A percentile compares a stretch with the other conserved stretches of the same genome.
Evolutionary conservation across 78 protist species (phyloP).

Genomic region (Cavenderia fasciculata): DNA sequence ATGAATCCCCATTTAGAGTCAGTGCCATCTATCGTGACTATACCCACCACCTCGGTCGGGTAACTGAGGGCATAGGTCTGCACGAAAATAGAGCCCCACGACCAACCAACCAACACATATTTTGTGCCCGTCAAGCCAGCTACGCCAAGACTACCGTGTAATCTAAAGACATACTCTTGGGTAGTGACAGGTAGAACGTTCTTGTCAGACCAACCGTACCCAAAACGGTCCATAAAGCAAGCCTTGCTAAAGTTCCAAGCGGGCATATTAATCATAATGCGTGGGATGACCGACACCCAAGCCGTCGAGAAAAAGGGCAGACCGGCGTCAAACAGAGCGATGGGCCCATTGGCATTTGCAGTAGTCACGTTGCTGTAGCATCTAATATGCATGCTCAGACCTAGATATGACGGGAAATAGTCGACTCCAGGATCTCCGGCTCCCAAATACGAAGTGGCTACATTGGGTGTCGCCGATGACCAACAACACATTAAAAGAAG

Average conservation of each 20-base stretch:
- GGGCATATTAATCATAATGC: too few relatives aligned
- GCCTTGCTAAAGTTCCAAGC: slow-evolving; percentile 1
- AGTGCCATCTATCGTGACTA: slow-evolving; percentile 21
- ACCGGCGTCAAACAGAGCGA: slow-evolving; percentile 24
- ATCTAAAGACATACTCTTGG: neutral
- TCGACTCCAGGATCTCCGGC: too few relatives aligned
- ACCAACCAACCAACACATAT: slow-evolving; percentile 21
- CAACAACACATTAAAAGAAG: too few relatives aligned
- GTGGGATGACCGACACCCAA: too few relatives aligned
- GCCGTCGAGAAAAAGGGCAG: too few relatives aligned
- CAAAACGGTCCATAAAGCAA: slow-evolving; percentile 44
- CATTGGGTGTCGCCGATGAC: too few relatives aligned
- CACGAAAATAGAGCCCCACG: neutral
- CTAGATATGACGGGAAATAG: slow-evolving; percentile 19
- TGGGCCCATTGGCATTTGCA: neutral
- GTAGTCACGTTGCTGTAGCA: neutral
- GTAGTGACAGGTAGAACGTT: neutral
- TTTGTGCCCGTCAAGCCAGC: neutral
- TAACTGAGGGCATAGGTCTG: slow-evolving; percentile 26
- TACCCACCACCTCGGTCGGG: slow-evolving; percentile 17
- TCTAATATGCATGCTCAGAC: slow-evolving; percentile 33
- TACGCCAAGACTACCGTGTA: neutral
- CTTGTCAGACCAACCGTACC: slow-evolving; percentile 36
- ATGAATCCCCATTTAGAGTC: neutral
- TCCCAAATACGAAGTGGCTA: too few relatives aligned